Conservation (phyloP, 2,329 filamentous ascomycete genomes). For the Hymenoscyphus albidus region DNA sequence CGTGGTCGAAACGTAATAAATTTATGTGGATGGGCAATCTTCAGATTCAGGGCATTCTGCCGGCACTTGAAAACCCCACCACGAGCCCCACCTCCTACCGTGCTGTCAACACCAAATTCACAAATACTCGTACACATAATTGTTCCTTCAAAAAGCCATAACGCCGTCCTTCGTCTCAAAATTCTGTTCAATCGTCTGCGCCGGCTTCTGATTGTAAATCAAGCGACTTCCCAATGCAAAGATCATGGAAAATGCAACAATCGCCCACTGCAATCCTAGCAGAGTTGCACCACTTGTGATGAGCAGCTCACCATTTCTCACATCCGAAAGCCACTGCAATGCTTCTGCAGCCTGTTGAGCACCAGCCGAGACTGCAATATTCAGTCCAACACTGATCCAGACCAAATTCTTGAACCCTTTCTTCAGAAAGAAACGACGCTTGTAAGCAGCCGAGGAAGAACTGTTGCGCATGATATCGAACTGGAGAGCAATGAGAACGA, state of each 20-base stretch:
- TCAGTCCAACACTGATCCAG: slow-evolving; percentile 5
- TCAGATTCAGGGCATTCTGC: neutral
- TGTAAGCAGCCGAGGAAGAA: neutral
- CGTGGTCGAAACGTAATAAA: neutral
- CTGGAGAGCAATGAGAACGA: neutral
- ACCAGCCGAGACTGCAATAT: slow-evolving; percentile 5
- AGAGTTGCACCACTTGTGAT: neutral
- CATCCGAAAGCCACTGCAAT: slow-evolving; percentile 7
- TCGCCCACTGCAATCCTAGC: slow-evolving; percentile 9
- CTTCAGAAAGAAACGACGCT: slow-evolving; percentile 1
- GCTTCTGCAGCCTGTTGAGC: slow-evolving; percentile 7
- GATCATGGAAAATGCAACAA: slow-evolving; percentile 6
- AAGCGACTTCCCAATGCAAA: slow-evolving; percentile 7
- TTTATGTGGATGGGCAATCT: neutral
- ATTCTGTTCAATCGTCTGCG: neutral
- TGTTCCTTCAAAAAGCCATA: neutral
- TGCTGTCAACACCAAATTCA: too few species aligned
- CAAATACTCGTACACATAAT: neutral
- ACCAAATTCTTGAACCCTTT: slow-evolving; percentile 7
- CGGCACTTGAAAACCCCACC: neutral
- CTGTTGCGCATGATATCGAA: neutral
- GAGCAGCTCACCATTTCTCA: slow-evolving; percentile 1
- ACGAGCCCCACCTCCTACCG: neutral
- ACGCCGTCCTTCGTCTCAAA: neutral
- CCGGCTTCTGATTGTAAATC: slow-evolving; percentile 4